These are phyloP conservation scores for Geosmithia flava DNA, from an alignment of 2,329 filamentous ascomycete genomes.

Conservation along the genomic window DNA sequence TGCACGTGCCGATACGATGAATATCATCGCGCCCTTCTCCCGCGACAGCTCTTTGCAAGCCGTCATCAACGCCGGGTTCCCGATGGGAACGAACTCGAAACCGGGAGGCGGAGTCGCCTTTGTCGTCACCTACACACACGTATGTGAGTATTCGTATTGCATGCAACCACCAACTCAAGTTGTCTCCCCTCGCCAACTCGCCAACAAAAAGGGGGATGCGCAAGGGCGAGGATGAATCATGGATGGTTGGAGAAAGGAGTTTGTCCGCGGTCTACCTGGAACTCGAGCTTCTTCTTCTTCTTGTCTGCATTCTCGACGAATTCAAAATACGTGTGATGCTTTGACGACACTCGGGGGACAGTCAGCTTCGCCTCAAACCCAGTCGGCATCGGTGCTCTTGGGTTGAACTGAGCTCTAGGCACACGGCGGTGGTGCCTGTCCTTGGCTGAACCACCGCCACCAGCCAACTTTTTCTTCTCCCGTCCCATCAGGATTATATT, in stretches of 20 bases:
- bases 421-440: constrained; percentile 21
- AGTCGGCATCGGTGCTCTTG: constrained; percentile 17
- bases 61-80: constrained; percentile 46
- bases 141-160: constrained; percentile 7
- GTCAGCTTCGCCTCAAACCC: constrained; percentile 24
- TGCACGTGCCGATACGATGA: constrained; percentile 49
- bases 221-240: neutral
- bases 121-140: constrained; percentile 34
- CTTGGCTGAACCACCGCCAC: constrained; percentile 15
- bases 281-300: constrained; percentile 53
- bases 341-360: constrained; percentile 32
- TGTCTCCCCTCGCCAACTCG: no score
- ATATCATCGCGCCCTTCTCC: constrained; percentile 49
- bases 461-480: constrained; percentile 19
- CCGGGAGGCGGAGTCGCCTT: constrained; percentile 41
- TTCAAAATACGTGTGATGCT: constrained; percentile 52
- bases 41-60: constrained; percentile 54
- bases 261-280: constrained; percentile 31
- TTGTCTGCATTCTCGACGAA: constrained; percentile 52
- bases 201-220: neutral
- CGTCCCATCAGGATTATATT: constrained; percentile 16
- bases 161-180: no score
- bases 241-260: neutral
- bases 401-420: constrained; percentile 18
- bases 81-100: constrained; percentile 50